Evolutionary conservation across 306 rosid genomes (phyloP), one percentile per base, ranked within the genome.

Genomic region (Cyamopsis tetragonoloba): DNA sequence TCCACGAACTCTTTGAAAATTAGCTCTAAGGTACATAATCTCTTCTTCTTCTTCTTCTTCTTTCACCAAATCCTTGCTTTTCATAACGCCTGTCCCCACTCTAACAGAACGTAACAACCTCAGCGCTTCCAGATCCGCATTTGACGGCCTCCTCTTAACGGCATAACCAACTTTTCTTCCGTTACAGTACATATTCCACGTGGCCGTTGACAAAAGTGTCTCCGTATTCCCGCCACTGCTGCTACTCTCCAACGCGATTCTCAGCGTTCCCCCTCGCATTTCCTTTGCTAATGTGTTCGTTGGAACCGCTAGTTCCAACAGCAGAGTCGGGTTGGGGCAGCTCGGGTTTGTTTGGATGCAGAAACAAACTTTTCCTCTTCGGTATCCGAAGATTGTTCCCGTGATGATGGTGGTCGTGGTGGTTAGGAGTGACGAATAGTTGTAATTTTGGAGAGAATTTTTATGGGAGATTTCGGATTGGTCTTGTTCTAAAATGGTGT

Each of bases 151-250:
- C 0, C 93, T 73, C 64, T 72, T 84, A 2, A 81, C 54, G 0
- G 96, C 96, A 34, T 84, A 86, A 17, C 95, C 98, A 34, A 84
- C 92, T 12, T 80, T 85, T 37, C 71, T 81, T 1, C 93, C 95
- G 13, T 92, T 89, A 44, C 90, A 89, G 3, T 82, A 80, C 86
- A 92, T 80, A 0, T 69, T 82, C 98, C 98, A 92, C 20, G 87
- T 17, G 0, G 92, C 85, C 26, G 82, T 73, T 2, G 88, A 86
- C 74, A 92, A 64, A 3, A 92, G 83, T 9, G 69, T 50, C 22
- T 0, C 77, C 6, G 1, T n/a, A 4, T 17, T 26, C 1, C 70
- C 39, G 1, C 6, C 4, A 13, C 24, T 27, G 1, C 0, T 3
- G 0, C 74, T 72, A 9, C 73, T 47, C 70, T 92, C 84, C 0